A percentile compares a stretch with the other conserved stretches of the same genome.
Conservation (phyloP, 371 early-diverging fungal genomes). For the Mucor lusitanicus region DNA sequence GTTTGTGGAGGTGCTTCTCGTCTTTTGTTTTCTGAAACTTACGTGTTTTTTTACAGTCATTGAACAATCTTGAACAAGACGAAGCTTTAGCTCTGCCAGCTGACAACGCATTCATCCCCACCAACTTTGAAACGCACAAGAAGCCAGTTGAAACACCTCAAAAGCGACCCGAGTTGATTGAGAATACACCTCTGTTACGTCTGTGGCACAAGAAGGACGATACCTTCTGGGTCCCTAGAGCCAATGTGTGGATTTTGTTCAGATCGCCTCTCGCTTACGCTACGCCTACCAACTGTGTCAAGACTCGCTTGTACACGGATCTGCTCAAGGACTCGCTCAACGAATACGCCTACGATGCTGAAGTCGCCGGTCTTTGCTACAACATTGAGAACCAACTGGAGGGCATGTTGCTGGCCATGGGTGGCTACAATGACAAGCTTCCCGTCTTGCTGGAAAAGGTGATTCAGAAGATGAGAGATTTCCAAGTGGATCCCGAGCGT, state of each 20-base stretch:
- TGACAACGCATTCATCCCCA: slow-evolving; percentile 85
- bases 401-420: slow-evolving; percentile 69
- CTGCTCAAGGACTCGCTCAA: slow-evolving; percentile 80
- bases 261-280: slow-evolving; percentile 67
- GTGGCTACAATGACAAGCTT: slow-evolving; percentile 89
- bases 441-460: slow-evolving; percentile 71
- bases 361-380: slow-evolving; percentile 82
- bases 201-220: slow-evolving; percentile 85
- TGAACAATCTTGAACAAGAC: slow-evolving; percentile 49
- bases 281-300: slow-evolving; percentile 58
- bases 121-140: slow-evolving; percentile 64
- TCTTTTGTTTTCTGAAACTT: neutral
- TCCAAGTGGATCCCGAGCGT: slow-evolving; percentile 65
- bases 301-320: slow-evolving; percentile 70
- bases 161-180: slow-evolving; percentile 56
- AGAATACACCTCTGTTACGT: slow-evolving; percentile 65
- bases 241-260: slow-evolving; percentile 59
- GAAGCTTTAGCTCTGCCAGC: slow-evolving; percentile 71
- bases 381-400: slow-evolving; percentile 68
- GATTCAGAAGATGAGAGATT: slow-evolving; percentile 65
- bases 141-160: slow-evolving; percentile 32
- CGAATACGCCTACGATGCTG: slow-evolving; percentile 87
- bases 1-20: neutral
- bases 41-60: slow-evolving; percentile 19
- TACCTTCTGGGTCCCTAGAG: slow-evolving; percentile 74